phyloP scores from a whole-genome alignment of 164 flowering plant genomes.

The Macadamia integrifolia region DNA sequence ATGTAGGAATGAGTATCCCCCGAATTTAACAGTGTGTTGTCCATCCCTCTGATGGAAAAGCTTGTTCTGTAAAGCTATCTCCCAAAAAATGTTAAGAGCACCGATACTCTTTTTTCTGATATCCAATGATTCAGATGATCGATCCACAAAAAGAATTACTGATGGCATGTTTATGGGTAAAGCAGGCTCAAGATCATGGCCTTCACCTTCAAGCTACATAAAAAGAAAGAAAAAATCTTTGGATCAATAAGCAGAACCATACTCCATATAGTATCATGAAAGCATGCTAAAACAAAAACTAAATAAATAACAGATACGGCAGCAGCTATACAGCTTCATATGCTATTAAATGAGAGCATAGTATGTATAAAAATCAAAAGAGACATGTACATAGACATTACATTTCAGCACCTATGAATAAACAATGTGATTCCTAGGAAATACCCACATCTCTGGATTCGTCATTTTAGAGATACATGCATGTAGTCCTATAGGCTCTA shows the following conservation, averaged over 20 bases:
- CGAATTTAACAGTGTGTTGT: slow-evolving; percentile 13
- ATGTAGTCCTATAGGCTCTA: too few species aligned
- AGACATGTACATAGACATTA: too few species aligned
- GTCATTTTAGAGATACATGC: too few species aligned
- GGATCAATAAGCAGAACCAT: background rate
- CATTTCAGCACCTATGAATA: too few species aligned
- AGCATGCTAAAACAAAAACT: background rate
- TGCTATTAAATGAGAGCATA: too few species aligned
- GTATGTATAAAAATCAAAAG: too few species aligned
- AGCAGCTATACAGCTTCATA: too few species aligned
- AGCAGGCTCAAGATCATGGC: slow-evolving; percentile 33
- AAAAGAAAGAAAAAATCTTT: slow-evolving; percentile 6
- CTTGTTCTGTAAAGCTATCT: slow-evolving; percentile 38
- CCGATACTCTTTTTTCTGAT: slow-evolving; percentile 46
- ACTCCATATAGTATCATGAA: background rate
- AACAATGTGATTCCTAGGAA: too few species aligned
- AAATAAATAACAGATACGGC: too few species aligned
- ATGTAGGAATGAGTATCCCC: slow-evolving; percentile 18
- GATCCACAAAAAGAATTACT: slow-evolving; percentile 76
- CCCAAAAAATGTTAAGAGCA: slow-evolving; percentile 57
- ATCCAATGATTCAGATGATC: slow-evolving; percentile 56
- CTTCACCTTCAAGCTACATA: slow-evolving; percentile 59
- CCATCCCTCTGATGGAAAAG: slow-evolving; percentile 16
- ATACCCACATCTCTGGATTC: too few species aligned
- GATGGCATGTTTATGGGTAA: slow-evolving; percentile 69